These are phyloP conservation scores for Mycena sp. DNA, from an alignment of 1,284 basidiomycete species.

Conservation along the genomic window DNA sequence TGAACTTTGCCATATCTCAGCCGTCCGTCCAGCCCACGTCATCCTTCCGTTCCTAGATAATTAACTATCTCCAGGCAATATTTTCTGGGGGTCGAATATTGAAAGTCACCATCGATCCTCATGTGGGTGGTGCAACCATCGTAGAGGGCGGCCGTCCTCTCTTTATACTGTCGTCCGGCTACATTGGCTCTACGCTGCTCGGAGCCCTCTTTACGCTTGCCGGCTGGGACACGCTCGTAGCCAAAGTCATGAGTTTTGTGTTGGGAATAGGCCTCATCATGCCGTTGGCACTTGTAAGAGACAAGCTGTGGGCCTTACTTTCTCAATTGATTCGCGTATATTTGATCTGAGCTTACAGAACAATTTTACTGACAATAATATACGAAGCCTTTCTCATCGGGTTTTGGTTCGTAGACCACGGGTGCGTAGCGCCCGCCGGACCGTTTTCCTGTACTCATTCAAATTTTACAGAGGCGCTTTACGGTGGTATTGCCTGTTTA, in stretches of 20 bases:
- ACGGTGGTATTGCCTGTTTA: slow-evolving; percentile 84
- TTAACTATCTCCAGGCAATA: slow-evolving; percentile 62
- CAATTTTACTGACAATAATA: slow-evolving; percentile 76
- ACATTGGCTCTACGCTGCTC: slow-evolving; percentile 80
- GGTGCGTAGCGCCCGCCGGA: slow-evolving; percentile 53
- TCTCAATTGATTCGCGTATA: slow-evolving; percentile 3
- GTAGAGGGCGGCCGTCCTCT: slow-evolving; percentile 78
- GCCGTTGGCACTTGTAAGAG: slow-evolving; percentile 80
- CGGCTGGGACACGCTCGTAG: slow-evolving; percentile 81
- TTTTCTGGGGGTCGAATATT: slow-evolving; percentile 79
- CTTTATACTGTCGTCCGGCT: slow-evolving; percentile 78
- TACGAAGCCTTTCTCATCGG: slow-evolving; percentile 83
- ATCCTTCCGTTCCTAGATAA: slow-evolving; percentile 9
- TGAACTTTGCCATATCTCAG: slow-evolving; percentile 82
- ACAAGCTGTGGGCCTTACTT: slow-evolving; percentile 73
- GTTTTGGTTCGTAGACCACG: slow-evolving; percentile 88
- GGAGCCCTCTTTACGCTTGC: slow-evolving; percentile 83
- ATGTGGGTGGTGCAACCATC: slow-evolving; percentile 80
- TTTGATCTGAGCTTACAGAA: slow-evolving; percentile 53
- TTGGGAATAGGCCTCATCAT: slow-evolving; percentile 78
- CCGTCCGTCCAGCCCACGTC: slow-evolving; percentile 55
- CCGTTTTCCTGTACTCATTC: background rate
- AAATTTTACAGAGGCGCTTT: slow-evolving; percentile 56
- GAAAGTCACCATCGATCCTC: slow-evolving; percentile 83
- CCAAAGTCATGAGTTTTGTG: slow-evolving; percentile 85